Conservation (phyloP, 2,329 filamentous ascomycete genomes). For the Fusarium miscanthi region DNA sequence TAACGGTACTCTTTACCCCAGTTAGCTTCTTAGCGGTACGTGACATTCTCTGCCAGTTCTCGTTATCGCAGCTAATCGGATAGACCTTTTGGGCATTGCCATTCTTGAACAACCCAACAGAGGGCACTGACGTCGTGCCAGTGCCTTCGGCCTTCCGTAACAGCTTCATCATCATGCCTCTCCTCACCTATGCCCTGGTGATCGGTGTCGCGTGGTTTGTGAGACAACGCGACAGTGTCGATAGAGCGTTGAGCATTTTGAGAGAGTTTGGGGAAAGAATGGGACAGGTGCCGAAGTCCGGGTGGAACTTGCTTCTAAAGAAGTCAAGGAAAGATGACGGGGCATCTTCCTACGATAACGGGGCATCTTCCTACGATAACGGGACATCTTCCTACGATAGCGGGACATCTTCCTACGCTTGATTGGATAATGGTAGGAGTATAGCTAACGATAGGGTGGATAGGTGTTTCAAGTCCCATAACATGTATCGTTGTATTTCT, state of each 20-base stretch:
- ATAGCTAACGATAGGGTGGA: too few relatives aligned
- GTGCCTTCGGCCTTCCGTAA: neutral
- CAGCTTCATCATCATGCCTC: neutral
- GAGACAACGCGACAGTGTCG: accelerated
- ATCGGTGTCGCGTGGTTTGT: neutral
- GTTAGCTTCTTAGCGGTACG: neutral
- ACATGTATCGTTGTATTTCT: neutral
- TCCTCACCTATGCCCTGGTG: neutral
- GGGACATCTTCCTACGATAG: too few relatives aligned
- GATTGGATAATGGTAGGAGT: too few relatives aligned
- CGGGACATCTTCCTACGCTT: too few relatives aligned
- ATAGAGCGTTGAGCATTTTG: accelerated
- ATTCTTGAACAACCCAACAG: neutral
- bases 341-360: too few relatives aligned
- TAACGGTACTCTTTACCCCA: neutral
- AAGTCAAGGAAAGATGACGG: accelerated
- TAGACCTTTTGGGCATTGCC: neutral
- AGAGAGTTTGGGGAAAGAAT: too few relatives aligned
- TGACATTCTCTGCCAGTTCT: accelerated
- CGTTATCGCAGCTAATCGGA: accelerated
- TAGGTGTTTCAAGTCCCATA: neutral
- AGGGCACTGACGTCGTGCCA: accelerated
- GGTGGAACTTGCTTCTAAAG: neutral
- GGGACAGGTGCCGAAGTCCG: too few relatives aligned
- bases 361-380: too few relatives aligned